Conservation (phyloP, 345 rosid genomes). For the Mercurialis annua region DNA sequence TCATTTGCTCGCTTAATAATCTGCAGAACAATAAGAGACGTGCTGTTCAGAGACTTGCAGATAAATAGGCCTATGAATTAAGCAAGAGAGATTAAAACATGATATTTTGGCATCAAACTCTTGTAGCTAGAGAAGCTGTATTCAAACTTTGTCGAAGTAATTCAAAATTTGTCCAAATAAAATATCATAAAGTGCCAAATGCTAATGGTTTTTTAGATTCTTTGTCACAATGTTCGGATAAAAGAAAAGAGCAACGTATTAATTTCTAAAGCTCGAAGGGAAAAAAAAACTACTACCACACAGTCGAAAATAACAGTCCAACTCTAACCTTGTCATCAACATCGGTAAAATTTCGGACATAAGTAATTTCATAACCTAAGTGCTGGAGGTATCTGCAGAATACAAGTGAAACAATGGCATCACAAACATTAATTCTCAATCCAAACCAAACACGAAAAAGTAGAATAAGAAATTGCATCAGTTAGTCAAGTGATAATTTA, state of each 20-base stretch:
- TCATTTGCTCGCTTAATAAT: constrained; percentile 75
- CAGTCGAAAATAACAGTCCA: neutral
- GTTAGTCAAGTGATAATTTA: neutral
- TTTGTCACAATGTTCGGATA: too few relatives aligned
- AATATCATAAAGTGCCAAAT: too few relatives aligned
- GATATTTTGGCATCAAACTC: neutral
- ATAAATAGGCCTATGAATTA: neutral
- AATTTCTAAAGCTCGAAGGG: neutral
- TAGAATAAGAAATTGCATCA: neutral
- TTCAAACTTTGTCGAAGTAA: too few relatives aligned
- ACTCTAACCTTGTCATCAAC: constrained; percentile 81
- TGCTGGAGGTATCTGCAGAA: constrained; percentile 61
- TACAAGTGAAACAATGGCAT: neutral
- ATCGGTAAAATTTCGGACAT: constrained; percentile 84
- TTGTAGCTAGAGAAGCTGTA: too few relatives aligned
- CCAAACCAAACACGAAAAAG: neutral
- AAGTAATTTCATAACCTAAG: constrained; percentile 69
- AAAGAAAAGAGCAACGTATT: too few relatives aligned
- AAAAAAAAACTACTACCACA: too few relatives aligned
- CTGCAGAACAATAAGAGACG: constrained; percentile 33
- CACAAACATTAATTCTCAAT: neutral
- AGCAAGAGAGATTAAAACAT: neutral
- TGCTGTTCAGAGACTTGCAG: neutral
- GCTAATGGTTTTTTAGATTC: too few relatives aligned
- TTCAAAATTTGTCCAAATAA: too few relatives aligned